phyloP scores from a whole-genome alignment of 2,329 filamentous ascomycete species.

The Neonectria coccinea region DNA sequence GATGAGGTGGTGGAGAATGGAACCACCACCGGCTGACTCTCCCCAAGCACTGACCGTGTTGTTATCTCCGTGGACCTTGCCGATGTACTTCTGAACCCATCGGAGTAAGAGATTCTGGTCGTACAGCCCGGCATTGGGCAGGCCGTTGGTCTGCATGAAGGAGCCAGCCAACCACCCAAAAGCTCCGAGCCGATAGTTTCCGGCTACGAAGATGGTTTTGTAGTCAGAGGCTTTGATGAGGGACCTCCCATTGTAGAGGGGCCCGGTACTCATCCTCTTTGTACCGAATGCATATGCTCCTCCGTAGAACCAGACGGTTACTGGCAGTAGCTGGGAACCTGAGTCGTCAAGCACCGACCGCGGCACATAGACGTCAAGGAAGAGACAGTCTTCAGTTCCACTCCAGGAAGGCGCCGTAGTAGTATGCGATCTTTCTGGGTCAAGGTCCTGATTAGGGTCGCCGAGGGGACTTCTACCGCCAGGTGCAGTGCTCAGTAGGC shows the following conservation, averaged over 20 bases:
- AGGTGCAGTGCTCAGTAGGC: neutral
- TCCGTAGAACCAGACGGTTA: no score
- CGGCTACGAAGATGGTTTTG: conserved; percentile 58
- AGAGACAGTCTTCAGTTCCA: conserved; percentile 13
- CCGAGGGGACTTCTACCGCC: conserved; percentile 3
- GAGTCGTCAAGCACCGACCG: neutral
- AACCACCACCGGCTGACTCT: conserved; percentile 63
- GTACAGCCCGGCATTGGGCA: conserved; percentile 58
- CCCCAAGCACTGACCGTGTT: conserved; percentile 61
- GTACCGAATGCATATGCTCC: no score
- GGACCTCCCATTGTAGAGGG: conserved; percentile 50
- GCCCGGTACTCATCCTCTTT: no score
- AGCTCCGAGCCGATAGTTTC: conserved; percentile 62
- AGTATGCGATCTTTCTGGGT: neutral
- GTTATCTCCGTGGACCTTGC: conserved; percentile 60
- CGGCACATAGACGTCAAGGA: conserved; percentile 11
- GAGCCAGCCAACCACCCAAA: conserved; percentile 61
- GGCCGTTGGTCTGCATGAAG: conserved; percentile 55
- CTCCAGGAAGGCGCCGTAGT: neutral
- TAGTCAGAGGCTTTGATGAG: conserved; percentile 43
- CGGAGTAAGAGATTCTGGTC: conserved; percentile 59
- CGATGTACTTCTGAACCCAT: conserved; percentile 62
- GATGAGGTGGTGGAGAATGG: conserved; percentile 63
- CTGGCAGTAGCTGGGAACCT: no score
- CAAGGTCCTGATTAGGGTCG: neutral